Conservation (phyloP, 306 rosid genomes). For the Lotus japonicus region DNA sequence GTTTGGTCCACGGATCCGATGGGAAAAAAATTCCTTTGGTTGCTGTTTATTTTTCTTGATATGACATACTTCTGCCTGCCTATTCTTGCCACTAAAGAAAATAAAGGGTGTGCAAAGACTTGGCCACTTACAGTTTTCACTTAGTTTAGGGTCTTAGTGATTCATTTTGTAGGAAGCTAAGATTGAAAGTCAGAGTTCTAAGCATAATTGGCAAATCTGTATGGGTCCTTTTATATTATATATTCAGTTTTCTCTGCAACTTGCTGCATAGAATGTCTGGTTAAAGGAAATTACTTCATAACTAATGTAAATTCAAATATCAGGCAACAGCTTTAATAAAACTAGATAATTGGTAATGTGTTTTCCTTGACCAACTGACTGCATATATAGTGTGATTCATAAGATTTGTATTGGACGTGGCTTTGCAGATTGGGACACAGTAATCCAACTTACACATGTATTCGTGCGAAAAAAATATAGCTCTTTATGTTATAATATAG, state of each 20-base stretch:
- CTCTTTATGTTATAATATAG: not conserved
- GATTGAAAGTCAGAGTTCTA: not conserved
- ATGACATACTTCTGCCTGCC: not conserved
- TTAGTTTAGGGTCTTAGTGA: not conserved
- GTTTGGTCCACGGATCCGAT: not conserved
- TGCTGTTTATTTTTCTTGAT: not conserved
- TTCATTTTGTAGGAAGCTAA: not conserved
- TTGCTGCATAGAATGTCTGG: not conserved
- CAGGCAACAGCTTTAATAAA: not conserved
- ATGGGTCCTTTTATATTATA: not conserved
- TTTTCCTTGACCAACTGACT: not conserved
- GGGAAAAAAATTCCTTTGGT: not conserved
- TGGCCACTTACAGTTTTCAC: not conserved
- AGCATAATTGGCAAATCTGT: not conserved
- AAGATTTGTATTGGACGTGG: not conserved
- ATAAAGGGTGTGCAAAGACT: not conserved
- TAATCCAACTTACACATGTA: not conserved
- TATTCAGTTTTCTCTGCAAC: not conserved
- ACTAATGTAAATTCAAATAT: conserved; percentile 4
- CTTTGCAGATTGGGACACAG: not conserved
- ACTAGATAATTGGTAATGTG: not conserved
- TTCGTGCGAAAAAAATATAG: not conserved
- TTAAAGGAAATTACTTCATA: not conserved
- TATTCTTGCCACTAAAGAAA: not conserved
- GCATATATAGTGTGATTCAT: not conserved